These are phyloP conservation scores for Sphagnum contortum DNA, from an alignment of 225 moss, liverwort and hornwort species.

Conservation along the genomic window DNA sequence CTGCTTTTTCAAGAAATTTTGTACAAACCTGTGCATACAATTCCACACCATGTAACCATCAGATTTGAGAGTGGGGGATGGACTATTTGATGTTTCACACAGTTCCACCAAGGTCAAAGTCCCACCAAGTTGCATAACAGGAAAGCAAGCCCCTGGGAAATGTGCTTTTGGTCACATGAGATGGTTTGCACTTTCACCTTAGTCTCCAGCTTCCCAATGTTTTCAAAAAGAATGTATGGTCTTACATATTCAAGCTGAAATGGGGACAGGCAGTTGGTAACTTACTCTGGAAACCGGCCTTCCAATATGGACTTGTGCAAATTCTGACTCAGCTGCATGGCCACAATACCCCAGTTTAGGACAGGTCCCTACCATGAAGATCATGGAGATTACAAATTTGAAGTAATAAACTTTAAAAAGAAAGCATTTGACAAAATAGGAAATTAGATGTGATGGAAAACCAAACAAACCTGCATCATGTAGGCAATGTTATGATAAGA, in stretches of 20 bases:
- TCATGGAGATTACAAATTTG: too few species aligned
- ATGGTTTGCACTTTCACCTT: too few species aligned
- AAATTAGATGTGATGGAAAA: too few species aligned
- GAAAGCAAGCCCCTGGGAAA: too few species aligned
- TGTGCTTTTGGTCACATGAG: too few species aligned
- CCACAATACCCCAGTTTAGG: background rate
- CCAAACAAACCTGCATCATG: conserved; percentile 75
- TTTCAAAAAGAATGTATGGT: background rate
- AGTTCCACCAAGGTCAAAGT: too few species aligned
- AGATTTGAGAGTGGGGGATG: background rate
- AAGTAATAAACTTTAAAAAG: too few species aligned
- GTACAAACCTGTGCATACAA: conserved; percentile 65
- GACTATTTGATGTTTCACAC: too few species aligned
- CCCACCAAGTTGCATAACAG: too few species aligned
- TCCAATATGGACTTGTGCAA: conserved; percentile 81
- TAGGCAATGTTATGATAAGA: conserved; percentile 95
- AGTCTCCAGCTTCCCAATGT: background rate
- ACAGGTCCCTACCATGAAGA: background rate
- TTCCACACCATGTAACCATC: background rate
- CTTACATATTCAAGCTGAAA: too few species aligned
- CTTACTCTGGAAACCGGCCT: conserved; percentile 76
- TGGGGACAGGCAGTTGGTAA: background rate
- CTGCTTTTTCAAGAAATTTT: conserved; percentile 63
- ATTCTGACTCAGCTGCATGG: conserved; percentile 71
- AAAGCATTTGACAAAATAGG: too few species aligned